Conservation (phyloP, 371 early-diverging fungal species). For the Capniomyces stellatus region DNA sequence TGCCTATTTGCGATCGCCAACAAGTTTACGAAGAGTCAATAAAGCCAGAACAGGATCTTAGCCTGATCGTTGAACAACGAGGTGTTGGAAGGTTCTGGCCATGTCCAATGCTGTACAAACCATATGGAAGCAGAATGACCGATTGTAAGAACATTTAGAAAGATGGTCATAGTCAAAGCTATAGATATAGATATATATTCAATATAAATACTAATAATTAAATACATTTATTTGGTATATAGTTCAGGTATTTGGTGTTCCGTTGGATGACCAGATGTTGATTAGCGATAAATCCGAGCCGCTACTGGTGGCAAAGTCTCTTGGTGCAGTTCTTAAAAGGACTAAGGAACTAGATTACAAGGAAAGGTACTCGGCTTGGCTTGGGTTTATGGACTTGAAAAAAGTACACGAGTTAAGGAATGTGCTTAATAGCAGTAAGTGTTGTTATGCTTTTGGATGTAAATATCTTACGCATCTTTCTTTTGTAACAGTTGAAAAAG, state of each 20-base stretch:
- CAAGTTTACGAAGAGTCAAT: conserved; percentile 50
- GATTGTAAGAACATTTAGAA: too few relatives aligned
- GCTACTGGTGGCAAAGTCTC: conserved; percentile 30
- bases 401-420: conserved; percentile 42
- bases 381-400: conserved; percentile 33
- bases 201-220: too few relatives aligned
- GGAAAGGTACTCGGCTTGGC: conserved; percentile 34
- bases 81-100: conserved; percentile 50
- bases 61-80: conserved; percentile 54
- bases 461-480: too few relatives aligned
- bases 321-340: conserved; percentile 31
- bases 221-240: too few relatives aligned
- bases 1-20: conserved; percentile 40
- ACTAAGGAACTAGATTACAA: conserved; percentile 16
- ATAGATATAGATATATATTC: too few relatives aligned
- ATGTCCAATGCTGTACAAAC: conserved; percentile 45
- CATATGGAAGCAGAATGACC: conserved; percentile 40
- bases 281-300: conserved; percentile 37
- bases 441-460: too few relatives aligned
- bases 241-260: conserved; percentile 58
- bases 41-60: conserved; percentile 53
- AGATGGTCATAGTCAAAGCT: too few relatives aligned
- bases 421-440: conserved; percentile 40
- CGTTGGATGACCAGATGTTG: conserved; percentile 43
- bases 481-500: too few relatives aligned